Evolutionary conservation across 2,329 filamentous ascomycete genomes (phyloP).

Genomic region (Byssoonygena ceratinophila): DNA sequence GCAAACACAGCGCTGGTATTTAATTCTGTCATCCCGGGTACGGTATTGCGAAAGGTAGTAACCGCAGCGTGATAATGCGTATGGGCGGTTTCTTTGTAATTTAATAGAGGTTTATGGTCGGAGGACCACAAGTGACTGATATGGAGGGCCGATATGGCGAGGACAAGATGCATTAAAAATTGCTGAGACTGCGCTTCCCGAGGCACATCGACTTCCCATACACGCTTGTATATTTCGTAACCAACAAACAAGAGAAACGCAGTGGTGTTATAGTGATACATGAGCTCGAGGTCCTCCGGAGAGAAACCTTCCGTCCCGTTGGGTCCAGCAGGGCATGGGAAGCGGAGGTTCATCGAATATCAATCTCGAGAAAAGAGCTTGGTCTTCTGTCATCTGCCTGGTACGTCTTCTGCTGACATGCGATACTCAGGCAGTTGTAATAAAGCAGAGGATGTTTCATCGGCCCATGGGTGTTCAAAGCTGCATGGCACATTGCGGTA

Average conservation of each 20-base stretch:
- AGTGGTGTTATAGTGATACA: constrained; percentile 16
- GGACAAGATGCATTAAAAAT: constrained; percentile 22
- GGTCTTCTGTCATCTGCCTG: background rate
- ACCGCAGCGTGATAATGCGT: constrained; percentile 15
- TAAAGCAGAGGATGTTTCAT: background rate
- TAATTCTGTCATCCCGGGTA: constrained; percentile 1
- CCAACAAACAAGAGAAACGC: constrained; percentile 12
- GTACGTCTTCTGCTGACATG: background rate
- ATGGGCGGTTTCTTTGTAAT: constrained; percentile 13
- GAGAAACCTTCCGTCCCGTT: background rate
- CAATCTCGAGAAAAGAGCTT: background rate
- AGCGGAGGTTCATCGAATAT: background rate
- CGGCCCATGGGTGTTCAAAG: constrained; percentile 5
- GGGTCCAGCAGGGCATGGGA: background rate
- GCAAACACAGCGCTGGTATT: constrained; percentile 16
- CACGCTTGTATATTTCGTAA: constrained; percentile 14
- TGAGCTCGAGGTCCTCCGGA: constrained; percentile 12
- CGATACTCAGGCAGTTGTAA: background rate
- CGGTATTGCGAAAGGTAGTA: constrained; percentile 6
- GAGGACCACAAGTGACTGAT: constrained; percentile 13
- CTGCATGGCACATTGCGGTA: constrained; percentile 12
- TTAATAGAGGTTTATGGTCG: background rate
- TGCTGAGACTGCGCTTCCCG: constrained; percentile 15
- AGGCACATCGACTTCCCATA: constrained; percentile 17
- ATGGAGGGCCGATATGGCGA: constrained; percentile 21